Evolutionary conservation across 1,139 yeast species (phyloP).

Genomic region (Barnettozyma hawaiiensis): DNA sequence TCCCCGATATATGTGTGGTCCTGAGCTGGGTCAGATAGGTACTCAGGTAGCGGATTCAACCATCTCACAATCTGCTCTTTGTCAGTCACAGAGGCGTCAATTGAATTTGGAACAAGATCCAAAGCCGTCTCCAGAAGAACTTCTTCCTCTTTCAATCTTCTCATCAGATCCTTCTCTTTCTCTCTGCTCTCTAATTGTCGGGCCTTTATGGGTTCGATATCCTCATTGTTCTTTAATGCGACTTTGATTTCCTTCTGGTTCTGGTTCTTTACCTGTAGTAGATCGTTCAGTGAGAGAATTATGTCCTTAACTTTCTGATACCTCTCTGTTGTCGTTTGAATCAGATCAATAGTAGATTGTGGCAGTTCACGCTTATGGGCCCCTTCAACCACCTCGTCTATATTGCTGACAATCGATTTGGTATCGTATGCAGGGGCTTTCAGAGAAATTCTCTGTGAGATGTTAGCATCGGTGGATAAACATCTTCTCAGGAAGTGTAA

Average conservation of each 20-base stretch:
- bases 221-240: conserved; percentile 23
- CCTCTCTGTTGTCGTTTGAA: conserved; percentile 30
- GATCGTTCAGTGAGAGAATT: conserved; percentile 17
- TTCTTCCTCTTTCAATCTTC: conserved; percentile 30
- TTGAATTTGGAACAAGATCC: conserved; percentile 62
- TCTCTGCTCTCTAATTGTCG: conserved; percentile 16
- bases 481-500: background rate
- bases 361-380: conserved; percentile 41
- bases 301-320: conserved; percentile 23
- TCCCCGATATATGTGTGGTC: conserved; percentile 63
- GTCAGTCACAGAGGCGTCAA: conserved; percentile 46
- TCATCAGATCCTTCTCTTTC: conserved; percentile 13
- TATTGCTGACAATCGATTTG: conserved; percentile 38
- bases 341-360: conserved; percentile 27
- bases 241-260: conserved; percentile 28
- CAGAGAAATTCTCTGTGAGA: conserved; percentile 14
- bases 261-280: conserved; percentile 27
- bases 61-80: conserved; percentile 46
- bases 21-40: conserved; percentile 6
- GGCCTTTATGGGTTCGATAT: conserved; percentile 26
- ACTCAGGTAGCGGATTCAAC: conserved; percentile 39
- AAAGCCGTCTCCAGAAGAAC: conserved; percentile 35
- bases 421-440: conserved; percentile 46
- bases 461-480: conserved; percentile 3
- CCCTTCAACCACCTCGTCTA: conserved; percentile 39